A percentile compares a stretch with the other conserved stretches of the same genome.
Evolutionary conservation across 1,284 basidiomycete genomes (phyloP).

Genomic region (Boletus sp.): DNA sequence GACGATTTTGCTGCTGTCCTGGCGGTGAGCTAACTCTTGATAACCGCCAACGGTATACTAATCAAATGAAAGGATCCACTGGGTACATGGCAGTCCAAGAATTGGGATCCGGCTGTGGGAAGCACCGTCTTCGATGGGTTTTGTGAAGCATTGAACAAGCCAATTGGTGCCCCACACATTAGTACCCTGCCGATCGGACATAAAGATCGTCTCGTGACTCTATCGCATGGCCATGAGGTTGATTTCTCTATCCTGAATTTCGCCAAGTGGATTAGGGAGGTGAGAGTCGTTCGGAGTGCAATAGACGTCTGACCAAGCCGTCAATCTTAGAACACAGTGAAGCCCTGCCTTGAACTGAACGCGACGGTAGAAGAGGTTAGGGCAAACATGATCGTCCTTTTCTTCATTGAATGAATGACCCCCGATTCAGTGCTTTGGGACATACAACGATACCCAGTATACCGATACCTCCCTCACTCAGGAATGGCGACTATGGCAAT

Average conservation of each 20-base stretch:
- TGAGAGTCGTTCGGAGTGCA: slow-evolving; percentile 33
- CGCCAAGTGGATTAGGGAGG: slow-evolving; percentile 74
- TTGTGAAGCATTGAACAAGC: slow-evolving; percentile 62
- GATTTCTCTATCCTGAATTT: slow-evolving; percentile 74
- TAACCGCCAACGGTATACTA: neutral
- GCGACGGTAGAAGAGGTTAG: slow-evolving; percentile 63
- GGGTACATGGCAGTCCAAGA: slow-evolving; percentile 62
- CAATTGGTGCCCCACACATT: slow-evolving; percentile 39
- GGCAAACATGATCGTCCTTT: neutral
- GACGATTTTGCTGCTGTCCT: slow-evolving; percentile 81
- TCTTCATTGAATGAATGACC: neutral
- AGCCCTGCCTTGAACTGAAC: slow-evolving; percentile 53
- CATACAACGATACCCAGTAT: slow-evolving; percentile 71
- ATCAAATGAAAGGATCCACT: slow-evolving; percentile 43
- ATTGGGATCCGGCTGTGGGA: slow-evolving; percentile 78
- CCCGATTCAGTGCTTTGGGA: slow-evolving; percentile 80
- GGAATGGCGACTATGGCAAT: slow-evolving; percentile 87
- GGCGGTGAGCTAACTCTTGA: slow-evolving; percentile 43
- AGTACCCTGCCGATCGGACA: slow-evolving; percentile 46
- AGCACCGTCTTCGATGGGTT: slow-evolving; percentile 72
- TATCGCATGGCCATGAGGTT: slow-evolving; percentile 49
- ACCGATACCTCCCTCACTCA: slow-evolving; percentile 63
- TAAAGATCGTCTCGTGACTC: slow-evolving; percentile 46
- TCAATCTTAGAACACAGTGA: slow-evolving; percentile 58
- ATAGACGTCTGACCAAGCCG: neutral